Evolutionary conservation across 805 yeast genomes (phyloP), one percentile per base, ranked within the genome.

Genomic region (Priceomyces fermenticarens): DNA sequence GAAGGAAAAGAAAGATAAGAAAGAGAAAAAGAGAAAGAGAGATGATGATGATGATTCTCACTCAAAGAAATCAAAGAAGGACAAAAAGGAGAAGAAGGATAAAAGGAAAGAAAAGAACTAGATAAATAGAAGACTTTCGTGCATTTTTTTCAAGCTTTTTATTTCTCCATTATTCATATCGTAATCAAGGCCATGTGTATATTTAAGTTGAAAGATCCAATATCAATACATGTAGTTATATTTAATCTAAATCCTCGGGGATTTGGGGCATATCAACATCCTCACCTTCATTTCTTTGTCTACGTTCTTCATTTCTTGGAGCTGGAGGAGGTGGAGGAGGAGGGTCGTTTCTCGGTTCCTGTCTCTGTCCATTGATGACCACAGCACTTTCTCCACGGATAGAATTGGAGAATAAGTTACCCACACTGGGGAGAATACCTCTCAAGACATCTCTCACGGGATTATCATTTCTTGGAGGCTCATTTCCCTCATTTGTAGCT

Each of bases 1-100:
- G 56, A 53, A 60, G 54, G 60, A 54, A 54, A 60, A 51, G 55
- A 51, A 53, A 43, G 49, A 52, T 39, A 48, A 48, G 48, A 49
- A 51, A 46, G 49, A 51, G 55, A 61, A 53, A 55, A 60, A 51
- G 56, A 41, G 37, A 39, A 37, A 38, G 12, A 37, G 33, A 17
- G 40, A 39, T 13, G 43, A 39, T n/a, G 42, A 35, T 31, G 39
- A 31, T 28, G 42, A 39, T 31, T 34, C 40, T 17, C n/a, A 53
- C 35, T 42, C 47, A 10, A 51, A 51, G 43, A 51, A 55, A 33
- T 59, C 45, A 46, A 60, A 53, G 57, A 62, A 43, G 55, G 62
- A 48, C 51, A 57, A 49, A 57, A 63, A 40, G 51, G 55, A 44
- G 49, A 59, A 42, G 51, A 51, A 46, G 42, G 49, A 48, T 44